Base-by-base conservation (phyloP, 495 filamentous ascomycete species). In the Annulohypoxylon nitens region DNA sequence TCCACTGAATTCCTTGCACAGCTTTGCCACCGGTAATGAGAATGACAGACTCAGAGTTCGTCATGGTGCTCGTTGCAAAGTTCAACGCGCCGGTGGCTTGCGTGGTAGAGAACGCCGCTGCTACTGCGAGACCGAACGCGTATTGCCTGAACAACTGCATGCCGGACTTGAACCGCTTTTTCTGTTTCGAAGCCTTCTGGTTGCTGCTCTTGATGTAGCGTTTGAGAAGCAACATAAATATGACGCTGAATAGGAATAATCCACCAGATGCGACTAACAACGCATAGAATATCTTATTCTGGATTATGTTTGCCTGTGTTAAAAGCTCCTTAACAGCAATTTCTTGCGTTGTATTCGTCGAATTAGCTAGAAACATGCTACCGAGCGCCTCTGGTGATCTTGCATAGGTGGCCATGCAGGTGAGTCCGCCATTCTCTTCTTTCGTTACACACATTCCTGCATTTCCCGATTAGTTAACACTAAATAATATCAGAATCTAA, bases 391-490 rank as follows among this genome's bases (percentile, higher is more conserved):
- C 26, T 5, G 53, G 53, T 36, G 53, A 4, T 57, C 26, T 26
- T 30, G 53, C 36, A 12, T 57, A 57, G 6, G 53, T 57, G 3
- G 30, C 53, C 7, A 57, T 26, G 33, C 53, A 57, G 16, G 2
- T 12, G 2, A 57, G 30, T 1, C 26, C 53, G 4, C 20, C 43
- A 16, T 30, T 14, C 7, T 9, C 18, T 18, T 6, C 25, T 18
- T 57, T 57, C 7, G 53, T 57, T n/a, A 57, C 33, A 36, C 53
- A 57, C 53, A 57, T 57, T 5, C 53, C 53, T 57, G 16, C 7
- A 16, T 25, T 4, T 8, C 30, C 14, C 7, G 30, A 36, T 33
- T 16, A 57, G 26, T 18, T 14, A 33, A 36, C 8, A 12, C 20
- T 23, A 14, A 14, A 20, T 8, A 16, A 57, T 34, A 25, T 0